Evolutionary conservation across 306 rosid species (phyloP).

Genomic region (Geum urbanum): DNA sequence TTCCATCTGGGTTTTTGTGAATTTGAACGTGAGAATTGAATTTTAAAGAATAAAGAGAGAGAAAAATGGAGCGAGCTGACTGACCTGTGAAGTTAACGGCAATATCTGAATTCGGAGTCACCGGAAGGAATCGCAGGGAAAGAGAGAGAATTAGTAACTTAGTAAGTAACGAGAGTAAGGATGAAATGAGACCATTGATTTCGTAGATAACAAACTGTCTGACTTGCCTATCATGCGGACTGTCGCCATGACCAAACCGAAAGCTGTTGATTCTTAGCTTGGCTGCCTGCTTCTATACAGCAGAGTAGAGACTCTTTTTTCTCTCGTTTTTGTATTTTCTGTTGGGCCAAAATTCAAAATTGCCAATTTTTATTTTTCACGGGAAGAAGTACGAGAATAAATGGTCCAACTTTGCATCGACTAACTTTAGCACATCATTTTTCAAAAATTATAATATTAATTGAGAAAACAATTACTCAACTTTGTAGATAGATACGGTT

Average conservation of each 20-base stretch:
- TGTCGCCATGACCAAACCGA: slow-evolving; percentile 36
- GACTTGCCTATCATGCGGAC: slow-evolving; percentile 73
- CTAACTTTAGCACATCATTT: no score
- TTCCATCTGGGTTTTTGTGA: slow-evolving; percentile 58
- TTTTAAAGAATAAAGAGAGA: slow-evolving; percentile 12
- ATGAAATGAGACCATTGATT: not conserved
- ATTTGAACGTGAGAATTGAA: not conserved
- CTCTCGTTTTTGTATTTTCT: no score
- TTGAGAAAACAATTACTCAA: no score
- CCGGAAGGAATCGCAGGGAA: not conserved
- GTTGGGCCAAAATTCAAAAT: no score
- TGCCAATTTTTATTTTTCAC: no score
- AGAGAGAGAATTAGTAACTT: not conserved
- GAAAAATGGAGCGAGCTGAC: slow-evolving; percentile 36
- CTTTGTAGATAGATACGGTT: no score
- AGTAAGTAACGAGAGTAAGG: not conserved
- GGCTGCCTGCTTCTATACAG: no score
- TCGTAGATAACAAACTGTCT: no score
- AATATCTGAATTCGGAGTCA: slow-evolving; percentile 48
- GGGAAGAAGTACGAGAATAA: no score
- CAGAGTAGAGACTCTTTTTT: no score
- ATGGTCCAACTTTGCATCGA: no score
- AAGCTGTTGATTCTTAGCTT: not conserved
- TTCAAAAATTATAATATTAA: no score
- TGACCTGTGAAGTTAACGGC: slow-evolving; percentile 91